Percentiles rank a stretch among this genome's conserved stretches.
Evolutionary conservation across 2,329 filamentous ascomycete genomes (phyloP).

Genomic region (Lomentospora prolificans): DNA sequence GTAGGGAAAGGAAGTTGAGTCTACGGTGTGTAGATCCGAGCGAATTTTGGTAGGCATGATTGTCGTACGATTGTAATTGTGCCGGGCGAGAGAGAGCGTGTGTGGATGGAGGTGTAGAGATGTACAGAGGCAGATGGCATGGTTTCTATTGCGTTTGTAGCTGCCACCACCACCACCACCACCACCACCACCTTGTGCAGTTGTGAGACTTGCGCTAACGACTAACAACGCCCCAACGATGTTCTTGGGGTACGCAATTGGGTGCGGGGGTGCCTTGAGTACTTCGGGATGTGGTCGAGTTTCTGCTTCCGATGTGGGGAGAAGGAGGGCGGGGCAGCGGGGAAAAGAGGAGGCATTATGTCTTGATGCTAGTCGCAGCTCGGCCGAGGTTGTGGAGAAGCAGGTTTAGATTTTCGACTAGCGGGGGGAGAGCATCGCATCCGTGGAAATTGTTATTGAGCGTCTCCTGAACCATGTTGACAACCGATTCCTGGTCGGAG

Average conservation of each 20-base stretch:
- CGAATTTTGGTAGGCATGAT: background rate
- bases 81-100: too few species aligned
- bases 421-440: background rate
- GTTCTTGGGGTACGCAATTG: too few species aligned
- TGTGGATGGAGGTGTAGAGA: too few species aligned
- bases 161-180: too few species aligned
- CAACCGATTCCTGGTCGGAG: background rate
- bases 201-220: too few species aligned
- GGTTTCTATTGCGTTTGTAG: too few species aligned
- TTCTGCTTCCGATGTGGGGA: background rate
- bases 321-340: background rate
- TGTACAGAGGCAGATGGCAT: too few species aligned
- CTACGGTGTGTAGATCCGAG: conserved; percentile 17
- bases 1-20: conserved; percentile 25
- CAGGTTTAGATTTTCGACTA: background rate
- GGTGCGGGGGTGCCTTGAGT: too few species aligned
- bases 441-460: background rate
- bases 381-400: background rate
- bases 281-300: conserved; percentile 9
- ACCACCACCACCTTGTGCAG: too few species aligned
- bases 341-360: background rate
- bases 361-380: background rate
- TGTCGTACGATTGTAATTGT: too few species aligned
- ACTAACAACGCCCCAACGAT: too few species aligned
- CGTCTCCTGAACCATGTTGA: background rate